Evolutionary conservation across 495 filamentous ascomycete genomes (phyloP).

Genomic region (Hypoxylon fuscum): DNA sequence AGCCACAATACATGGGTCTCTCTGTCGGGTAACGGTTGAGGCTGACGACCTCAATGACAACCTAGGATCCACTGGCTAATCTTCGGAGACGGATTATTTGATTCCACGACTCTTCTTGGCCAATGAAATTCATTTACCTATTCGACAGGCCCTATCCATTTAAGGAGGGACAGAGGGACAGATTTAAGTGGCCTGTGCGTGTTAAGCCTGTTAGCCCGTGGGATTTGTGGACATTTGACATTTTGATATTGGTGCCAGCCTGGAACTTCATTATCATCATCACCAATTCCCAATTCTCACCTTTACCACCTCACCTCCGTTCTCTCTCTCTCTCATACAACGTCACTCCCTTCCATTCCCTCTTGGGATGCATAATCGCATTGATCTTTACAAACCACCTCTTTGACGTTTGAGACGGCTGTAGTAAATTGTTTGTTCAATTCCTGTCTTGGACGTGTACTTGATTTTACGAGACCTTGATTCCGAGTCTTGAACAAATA

Average conservation of each 20-base stretch:
- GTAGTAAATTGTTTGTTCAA: conserved; percentile 15
- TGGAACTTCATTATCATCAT: conserved; percentile 18
- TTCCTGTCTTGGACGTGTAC: conserved; percentile 9
- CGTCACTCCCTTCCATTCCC: background rate
- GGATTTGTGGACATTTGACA: conserved; percentile 15
- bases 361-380: conserved; percentile 41
- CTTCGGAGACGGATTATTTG: conserved; percentile 35
- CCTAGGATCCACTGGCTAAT: conserved; percentile 17
- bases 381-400: conserved; percentile 28
- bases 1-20: conserved; percentile 7
- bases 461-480: conserved; percentile 15
- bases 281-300: background rate
- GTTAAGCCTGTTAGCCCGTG: background rate
- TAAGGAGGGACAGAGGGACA: conserved; percentile 50
- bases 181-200: conserved; percentile 39
- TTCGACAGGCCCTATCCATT: conserved; percentile 28
- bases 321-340: too few relatives aligned
- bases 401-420: conserved; percentile 27
- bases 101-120: conserved; percentile 5
- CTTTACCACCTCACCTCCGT: background rate
- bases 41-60: background rate
- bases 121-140: conserved; percentile 18
- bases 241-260: conserved; percentile 31
- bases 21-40: conserved; percentile 7
- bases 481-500: background rate